These are phyloP conservation scores for Phanerochaete sordida DNA, from an alignment of 768 basidiomycete species.

Conservation along the genomic window DNA sequence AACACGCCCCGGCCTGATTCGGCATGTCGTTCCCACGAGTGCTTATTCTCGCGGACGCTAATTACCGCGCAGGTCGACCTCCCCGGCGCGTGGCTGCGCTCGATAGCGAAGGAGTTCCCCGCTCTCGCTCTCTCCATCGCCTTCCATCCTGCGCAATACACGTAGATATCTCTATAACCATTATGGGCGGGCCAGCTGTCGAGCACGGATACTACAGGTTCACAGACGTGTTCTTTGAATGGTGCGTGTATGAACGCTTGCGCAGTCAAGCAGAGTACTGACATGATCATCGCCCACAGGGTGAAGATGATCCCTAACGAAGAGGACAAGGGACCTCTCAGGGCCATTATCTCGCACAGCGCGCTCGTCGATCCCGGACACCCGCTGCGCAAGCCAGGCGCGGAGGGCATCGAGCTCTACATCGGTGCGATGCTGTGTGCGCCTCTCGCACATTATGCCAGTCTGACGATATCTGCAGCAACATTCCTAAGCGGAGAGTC, in stretches of 20 bases:
- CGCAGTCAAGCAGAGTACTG: background rate
- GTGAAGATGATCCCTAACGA: slow-evolving; percentile 49
- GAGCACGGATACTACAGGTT: slow-evolving; percentile 78
- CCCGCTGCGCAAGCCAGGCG: slow-evolving; percentile 62
- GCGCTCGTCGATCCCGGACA: slow-evolving; percentile 67
- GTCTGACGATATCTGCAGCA: slow-evolving; percentile 33
- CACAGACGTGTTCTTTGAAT: slow-evolving; percentile 83
- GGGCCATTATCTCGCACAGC: slow-evolving; percentile 68
- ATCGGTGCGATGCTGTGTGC: slow-evolving; percentile 43
- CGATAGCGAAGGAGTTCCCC: background rate
- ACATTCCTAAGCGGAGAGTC: slow-evolving; percentile 70
- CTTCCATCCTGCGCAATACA: background rate
- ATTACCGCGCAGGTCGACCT: background rate
- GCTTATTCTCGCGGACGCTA: background rate
- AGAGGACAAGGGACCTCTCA: slow-evolving; percentile 60
- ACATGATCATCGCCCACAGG: slow-evolving; percentile 36
- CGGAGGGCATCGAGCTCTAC: slow-evolving; percentile 67
- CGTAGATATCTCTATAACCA: background rate
- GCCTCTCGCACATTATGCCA: background rate
- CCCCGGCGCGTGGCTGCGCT: background rate
- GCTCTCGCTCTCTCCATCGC: background rate
- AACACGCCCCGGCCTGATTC: background rate
- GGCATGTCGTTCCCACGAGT: background rate
- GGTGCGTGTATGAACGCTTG: slow-evolving; percentile 34
- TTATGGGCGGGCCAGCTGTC: slow-evolving; percentile 28